phyloP scores from a whole-genome alignment of 164 flowering plant species.

The Magnolia officinalis region DNA sequence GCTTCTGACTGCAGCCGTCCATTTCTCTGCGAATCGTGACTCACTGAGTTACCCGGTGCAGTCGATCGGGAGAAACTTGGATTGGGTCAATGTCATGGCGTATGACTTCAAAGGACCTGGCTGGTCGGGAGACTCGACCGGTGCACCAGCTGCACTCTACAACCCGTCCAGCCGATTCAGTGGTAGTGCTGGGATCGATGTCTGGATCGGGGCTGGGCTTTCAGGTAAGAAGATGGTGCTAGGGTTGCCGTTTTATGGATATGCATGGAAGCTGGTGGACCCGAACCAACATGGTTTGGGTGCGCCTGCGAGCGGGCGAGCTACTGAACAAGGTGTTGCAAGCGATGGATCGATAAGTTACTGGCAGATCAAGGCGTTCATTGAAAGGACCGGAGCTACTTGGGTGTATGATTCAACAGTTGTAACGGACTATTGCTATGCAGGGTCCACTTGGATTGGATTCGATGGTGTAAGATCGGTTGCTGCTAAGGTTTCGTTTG shows the following conservation, averaged over 20 bases:
- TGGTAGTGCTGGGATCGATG: slow-evolving; percentile 24
- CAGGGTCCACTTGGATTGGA: slow-evolving; percentile 37
- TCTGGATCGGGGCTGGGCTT: slow-evolving; percentile 37
- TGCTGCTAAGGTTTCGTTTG: slow-evolving; percentile 34
- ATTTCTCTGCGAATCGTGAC: slow-evolving; percentile 4
- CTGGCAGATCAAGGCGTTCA: slow-evolving; percentile 18
- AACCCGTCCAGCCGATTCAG: slow-evolving; percentile 21
- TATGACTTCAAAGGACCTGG: slow-evolving; percentile 36
- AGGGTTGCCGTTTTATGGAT: slow-evolving; percentile 29
- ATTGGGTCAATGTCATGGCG: slow-evolving; percentile 44
- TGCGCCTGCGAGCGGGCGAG: slow-evolving; percentile 24
- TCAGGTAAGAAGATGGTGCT: slow-evolving; percentile 24
- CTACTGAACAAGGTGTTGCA: background rate
- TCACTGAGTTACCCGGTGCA: slow-evolving; percentile 18
- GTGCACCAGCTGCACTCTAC: slow-evolving; percentile 34
- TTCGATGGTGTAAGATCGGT: slow-evolving; percentile 32
- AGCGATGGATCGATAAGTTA: slow-evolving; percentile 17
- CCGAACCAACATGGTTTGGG: slow-evolving; percentile 13
- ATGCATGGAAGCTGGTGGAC: slow-evolving; percentile 25
- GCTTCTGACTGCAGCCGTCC: slow-evolving; percentile 24
- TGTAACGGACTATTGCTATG: slow-evolving; percentile 24
- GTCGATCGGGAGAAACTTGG: slow-evolving; percentile 27
- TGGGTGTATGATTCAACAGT: slow-evolving; percentile 21
- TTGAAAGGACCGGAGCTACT: slow-evolving; percentile 9
- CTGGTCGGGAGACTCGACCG: slow-evolving; percentile 14